A percentile compares a stretch with the other conserved stretches of the same genome.
These are phyloP conservation scores for Ophiostoma triangulosporum DNA, from an alignment of 2,329 filamentous ascomycete species.

Conservation along the genomic window DNA sequence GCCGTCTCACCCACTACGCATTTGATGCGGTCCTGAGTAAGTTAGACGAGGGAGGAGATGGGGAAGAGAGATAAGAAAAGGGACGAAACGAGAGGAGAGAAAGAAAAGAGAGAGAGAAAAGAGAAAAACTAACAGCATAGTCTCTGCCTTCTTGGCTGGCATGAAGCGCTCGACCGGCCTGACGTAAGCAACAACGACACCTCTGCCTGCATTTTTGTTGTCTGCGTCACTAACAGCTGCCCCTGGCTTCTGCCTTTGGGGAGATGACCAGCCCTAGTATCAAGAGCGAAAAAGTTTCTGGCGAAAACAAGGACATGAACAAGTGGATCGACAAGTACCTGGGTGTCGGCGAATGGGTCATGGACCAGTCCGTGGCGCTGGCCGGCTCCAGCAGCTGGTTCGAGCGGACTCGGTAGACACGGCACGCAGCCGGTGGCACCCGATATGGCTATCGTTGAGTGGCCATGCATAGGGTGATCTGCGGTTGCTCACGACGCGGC, in stretches of 20 bases:
- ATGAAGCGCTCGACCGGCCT: constrained; percentile 95
- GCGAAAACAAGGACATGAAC: constrained; percentile 68
- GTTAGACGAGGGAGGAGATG: constrained; percentile 20
- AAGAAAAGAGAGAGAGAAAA: background rate
- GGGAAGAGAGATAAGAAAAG: background rate
- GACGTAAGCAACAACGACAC: constrained; percentile 55
- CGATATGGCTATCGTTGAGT: background rate
- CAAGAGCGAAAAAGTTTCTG: constrained; percentile 68
- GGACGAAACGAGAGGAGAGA: background rate
- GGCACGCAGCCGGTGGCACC: background rate
- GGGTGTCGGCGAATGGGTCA: constrained; percentile 90
- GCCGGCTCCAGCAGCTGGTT: constrained; percentile 83
- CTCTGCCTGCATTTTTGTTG: background rate
- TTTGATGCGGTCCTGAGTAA: constrained; percentile 87
- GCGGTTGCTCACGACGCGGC: background rate
- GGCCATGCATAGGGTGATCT: background rate
- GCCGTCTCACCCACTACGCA: constrained; percentile 84
- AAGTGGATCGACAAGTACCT: constrained; percentile 91
- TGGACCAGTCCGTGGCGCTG: constrained; percentile 92
- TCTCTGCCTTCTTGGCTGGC: constrained; percentile 91
- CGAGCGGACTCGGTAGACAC: constrained; percentile 60
- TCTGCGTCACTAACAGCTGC: constrained; percentile 14
- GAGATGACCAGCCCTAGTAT: constrained; percentile 55
- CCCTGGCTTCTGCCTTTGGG: constrained; percentile 15
- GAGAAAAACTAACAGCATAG: constrained; percentile 28